Evolutionary conservation across 2,329 filamentous ascomycete species (phyloP).

Genomic region (Hymenoscyphus linearis): DNA sequence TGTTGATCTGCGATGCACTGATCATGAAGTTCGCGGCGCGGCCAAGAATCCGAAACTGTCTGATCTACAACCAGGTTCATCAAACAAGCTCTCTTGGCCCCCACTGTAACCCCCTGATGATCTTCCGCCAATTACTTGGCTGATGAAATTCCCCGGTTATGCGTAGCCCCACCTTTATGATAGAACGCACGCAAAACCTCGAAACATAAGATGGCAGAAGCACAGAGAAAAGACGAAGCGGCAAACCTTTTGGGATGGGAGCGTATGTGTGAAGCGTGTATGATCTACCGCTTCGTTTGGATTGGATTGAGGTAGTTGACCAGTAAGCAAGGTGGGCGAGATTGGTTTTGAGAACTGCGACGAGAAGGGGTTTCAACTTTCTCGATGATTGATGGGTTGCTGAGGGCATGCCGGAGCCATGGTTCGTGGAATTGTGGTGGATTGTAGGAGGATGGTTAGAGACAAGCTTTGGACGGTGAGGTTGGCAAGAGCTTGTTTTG

Average conservation of each 20-base stretch:
- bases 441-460: not conserved
- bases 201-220: too few species aligned
- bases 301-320: not conserved
- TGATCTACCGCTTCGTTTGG: slow-evolving; percentile 3
- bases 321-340: not conserved
- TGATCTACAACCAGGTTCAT: not conserved
- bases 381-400: not conserved
- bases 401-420: not conserved
- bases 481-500: not conserved
- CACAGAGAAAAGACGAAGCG: too few species aligned
- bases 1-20: too few species aligned
- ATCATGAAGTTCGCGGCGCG: not conserved
- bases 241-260: not conserved
- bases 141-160: too few species aligned
- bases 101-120: not conserved
- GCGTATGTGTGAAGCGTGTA: not conserved
- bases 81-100: not conserved
- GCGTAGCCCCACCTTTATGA: too few species aligned
- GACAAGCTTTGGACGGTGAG: not conserved
- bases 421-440: not conserved
- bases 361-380: not conserved
- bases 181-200: too few species aligned
- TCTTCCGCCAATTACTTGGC: slow-evolving; percentile 4
- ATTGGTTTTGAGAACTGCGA: not conserved
- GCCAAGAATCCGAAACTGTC: not conserved